phyloP scores from a whole-genome alignment of 495 filamentous ascomycete genomes.

The Xylaria nigripes region DNA sequence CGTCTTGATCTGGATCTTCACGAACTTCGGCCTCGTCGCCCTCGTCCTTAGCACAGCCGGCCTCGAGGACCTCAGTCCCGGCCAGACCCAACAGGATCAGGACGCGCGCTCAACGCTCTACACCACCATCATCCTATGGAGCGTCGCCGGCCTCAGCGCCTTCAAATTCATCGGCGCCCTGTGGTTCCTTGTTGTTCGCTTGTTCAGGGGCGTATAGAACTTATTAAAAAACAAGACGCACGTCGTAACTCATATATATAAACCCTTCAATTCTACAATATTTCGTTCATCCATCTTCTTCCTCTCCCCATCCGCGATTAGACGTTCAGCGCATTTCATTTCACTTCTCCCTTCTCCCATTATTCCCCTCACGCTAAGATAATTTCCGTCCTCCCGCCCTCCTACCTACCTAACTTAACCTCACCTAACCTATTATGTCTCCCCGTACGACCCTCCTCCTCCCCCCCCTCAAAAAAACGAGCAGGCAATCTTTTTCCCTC shows the following conservation, averaged over 20 bases:
- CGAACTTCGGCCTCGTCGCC: constrained; percentile 81
- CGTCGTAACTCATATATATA: neutral
- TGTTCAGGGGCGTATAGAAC: constrained; percentile 62
- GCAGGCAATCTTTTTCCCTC: too few species aligned
- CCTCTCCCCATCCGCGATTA: too few species aligned
- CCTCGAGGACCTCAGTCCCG: constrained; percentile 53
- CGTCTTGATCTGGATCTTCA: constrained; percentile 93
- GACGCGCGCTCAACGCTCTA: constrained; percentile 61
- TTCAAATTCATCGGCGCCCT: constrained; percentile 87
- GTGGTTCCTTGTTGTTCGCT: constrained; percentile 91
- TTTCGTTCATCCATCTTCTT: too few species aligned
- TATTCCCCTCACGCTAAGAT: too few species aligned
- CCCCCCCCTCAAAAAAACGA: too few species aligned
- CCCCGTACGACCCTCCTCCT: too few species aligned
- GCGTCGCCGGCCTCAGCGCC: constrained; percentile 73
- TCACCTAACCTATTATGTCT: too few species aligned
- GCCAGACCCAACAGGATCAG: constrained; percentile 36
- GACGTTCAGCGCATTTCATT: too few species aligned
- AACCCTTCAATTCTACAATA: too few species aligned
- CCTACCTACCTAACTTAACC: too few species aligned
- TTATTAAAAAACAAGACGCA: neutral
- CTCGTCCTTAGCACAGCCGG: constrained; percentile 83
- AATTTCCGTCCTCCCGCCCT: too few species aligned
- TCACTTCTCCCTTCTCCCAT: too few species aligned
- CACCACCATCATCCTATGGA: constrained; percentile 85